A percentile compares a stretch with the other conserved stretches of the same genome.
phyloP scores from a whole-genome alignment of 2,329 filamentous ascomycete species.

The Dactylellina sp. region DNA sequence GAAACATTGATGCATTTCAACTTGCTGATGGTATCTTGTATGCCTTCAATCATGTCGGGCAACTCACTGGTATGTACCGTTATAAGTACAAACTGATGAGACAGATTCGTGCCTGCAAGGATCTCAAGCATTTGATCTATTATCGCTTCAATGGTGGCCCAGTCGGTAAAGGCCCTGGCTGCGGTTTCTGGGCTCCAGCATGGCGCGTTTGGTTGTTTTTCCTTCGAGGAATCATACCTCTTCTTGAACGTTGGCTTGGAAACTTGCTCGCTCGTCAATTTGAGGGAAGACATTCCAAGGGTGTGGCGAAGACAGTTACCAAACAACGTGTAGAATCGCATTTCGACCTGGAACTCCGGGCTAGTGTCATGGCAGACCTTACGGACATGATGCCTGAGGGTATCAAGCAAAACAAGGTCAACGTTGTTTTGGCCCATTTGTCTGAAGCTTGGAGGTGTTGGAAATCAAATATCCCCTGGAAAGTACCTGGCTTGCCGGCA shows the following conservation, averaged over 20 bases:
- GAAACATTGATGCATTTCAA: constrained; percentile 99
- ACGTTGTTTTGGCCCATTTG: constrained; percentile 94
- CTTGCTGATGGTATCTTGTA: constrained; percentile 98
- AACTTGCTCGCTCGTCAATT: constrained; percentile 97
- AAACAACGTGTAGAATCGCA: constrained; percentile 99
- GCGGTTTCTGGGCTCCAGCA: constrained; percentile 98
- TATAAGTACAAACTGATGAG: constrained; percentile 99
- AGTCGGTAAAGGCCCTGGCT: constrained; percentile 96
- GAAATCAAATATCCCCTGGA: constrained; percentile 99
- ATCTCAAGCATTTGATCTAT: constrained; percentile 98
- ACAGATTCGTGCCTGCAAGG: constrained; percentile 98
- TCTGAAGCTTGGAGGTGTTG: constrained; percentile 99
- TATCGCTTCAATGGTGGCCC: constrained; percentile 98
- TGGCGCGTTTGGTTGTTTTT: constrained; percentile 99
- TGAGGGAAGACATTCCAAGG: constrained; percentile 97
- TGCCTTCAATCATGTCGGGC: constrained; percentile 98
- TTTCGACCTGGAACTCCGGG: constrained; percentile 95
- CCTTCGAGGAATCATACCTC: constrained; percentile 96
- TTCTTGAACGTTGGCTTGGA: constrained; percentile 96
- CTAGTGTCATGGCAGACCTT: constrained; percentile 97
- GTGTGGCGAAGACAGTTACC: constrained; percentile 97
- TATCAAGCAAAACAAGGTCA: constrained; percentile 99
- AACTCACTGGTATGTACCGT: constrained; percentile 98
- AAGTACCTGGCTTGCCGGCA: constrained; percentile 93
- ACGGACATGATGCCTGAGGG: constrained; percentile 99